Percentiles rank a stretch among this genome's conserved stretches.
phyloP scores from a whole-genome alignment of 306 rosid genomes.

The Mimosa pudica region DNA sequence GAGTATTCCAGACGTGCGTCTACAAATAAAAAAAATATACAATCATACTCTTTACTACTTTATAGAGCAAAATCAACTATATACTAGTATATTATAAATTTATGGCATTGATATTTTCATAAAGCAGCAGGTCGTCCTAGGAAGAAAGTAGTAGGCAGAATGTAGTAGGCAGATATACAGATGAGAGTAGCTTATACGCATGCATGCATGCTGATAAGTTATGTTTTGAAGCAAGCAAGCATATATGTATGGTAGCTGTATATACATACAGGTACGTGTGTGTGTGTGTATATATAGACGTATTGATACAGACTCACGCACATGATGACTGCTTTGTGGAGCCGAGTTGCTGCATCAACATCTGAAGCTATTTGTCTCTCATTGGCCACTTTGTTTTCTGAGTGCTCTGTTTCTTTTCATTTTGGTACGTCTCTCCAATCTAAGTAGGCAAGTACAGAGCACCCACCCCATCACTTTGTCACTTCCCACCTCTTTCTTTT shows the following conservation, averaged over 20 bases:
- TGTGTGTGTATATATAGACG: not conserved
- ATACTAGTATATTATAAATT: too few relatives aligned
- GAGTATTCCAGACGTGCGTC: too few relatives aligned
- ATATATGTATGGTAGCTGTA: too few relatives aligned
- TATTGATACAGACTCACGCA: not conserved
- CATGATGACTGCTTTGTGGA: not conserved
- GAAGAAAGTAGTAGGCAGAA: not conserved
- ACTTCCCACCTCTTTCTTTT: not conserved
- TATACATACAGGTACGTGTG: too few relatives aligned
- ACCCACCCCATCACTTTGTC: not conserved
- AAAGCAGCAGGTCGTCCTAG: too few relatives aligned
- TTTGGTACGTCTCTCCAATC: not conserved
- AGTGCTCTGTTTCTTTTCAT: not conserved
- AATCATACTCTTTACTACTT: too few relatives aligned
- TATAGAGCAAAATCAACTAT: too few relatives aligned
- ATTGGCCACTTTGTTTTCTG: not conserved
- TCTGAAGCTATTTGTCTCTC: not conserved
- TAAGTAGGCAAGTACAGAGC: not conserved
- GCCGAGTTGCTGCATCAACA: not conserved
- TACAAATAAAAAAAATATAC: too few relatives aligned
- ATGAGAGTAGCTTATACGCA: not conserved
- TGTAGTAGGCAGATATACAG: not conserved
- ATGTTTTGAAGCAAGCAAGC: not conserved
- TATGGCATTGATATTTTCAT: too few relatives aligned
- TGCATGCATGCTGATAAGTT: not conserved